Evolutionary conservation across 176 grass and related monocot genomes (phyloP).

Genomic region (Cymbopogon citratus): DNA sequence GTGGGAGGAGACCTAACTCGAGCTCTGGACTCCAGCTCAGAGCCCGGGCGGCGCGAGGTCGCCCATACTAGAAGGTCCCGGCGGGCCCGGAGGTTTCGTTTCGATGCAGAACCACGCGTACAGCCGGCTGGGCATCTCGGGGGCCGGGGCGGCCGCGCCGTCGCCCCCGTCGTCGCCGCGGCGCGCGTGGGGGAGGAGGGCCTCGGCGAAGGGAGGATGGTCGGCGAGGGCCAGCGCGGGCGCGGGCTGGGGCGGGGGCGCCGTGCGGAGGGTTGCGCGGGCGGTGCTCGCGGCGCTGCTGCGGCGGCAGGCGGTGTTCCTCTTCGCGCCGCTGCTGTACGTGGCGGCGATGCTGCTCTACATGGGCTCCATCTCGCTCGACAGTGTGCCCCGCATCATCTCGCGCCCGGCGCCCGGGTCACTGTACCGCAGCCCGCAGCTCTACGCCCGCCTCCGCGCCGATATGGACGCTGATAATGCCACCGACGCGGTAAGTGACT

Average conservation of each 20-base stretch:
- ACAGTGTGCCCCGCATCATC: slow-evolving; percentile 80
- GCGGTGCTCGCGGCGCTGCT: slow-evolving; percentile 61
- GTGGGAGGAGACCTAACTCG: slow-evolving; percentile 1
- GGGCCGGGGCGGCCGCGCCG: slow-evolving; percentile 27
- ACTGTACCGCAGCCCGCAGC: slow-evolving; percentile 81
- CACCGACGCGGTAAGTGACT: slow-evolving; percentile 64
- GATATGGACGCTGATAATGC: slow-evolving; percentile 94
- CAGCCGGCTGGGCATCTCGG: slow-evolving; percentile 61
- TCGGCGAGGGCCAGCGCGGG: neutral
- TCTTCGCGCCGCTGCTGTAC: slow-evolving; percentile 93
- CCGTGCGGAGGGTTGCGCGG: slow-evolving; percentile 42
- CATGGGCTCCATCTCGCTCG: slow-evolving; percentile 90
- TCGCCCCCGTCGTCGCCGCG: slow-evolving; percentile 71
- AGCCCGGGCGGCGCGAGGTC: neutral
- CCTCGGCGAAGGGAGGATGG: slow-evolving; percentile 25
- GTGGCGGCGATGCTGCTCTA: slow-evolving; percentile 83
- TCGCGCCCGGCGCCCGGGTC: slow-evolving; percentile 72
- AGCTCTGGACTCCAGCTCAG: neutral
- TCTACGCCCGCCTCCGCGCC: slow-evolving; percentile 61
- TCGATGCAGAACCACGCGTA: slow-evolving; percentile 67
- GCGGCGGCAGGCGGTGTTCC: slow-evolving; percentile 88
- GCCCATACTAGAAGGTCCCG: neutral
- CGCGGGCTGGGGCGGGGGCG: slow-evolving; percentile 1
- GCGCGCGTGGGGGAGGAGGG: slow-evolving; percentile 51
- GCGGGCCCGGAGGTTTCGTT: neutral